Conservation (phyloP, 202 grass and related monocot genomes). For the Saccharum hybrid region DNA sequence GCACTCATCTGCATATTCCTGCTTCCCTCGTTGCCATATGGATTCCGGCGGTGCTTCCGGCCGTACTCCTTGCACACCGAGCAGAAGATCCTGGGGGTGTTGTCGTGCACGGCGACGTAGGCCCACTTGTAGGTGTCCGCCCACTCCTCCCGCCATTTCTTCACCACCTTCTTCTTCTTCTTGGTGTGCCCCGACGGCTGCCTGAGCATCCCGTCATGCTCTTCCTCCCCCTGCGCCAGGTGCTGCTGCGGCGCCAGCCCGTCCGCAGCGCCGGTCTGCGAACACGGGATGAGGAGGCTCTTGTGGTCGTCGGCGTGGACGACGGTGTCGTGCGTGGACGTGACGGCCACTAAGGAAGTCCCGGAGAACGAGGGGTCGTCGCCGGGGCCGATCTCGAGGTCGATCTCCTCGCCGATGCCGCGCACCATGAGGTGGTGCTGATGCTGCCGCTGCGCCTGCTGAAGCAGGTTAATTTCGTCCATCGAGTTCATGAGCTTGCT, state of each 20-base stretch:
- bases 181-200: slow-evolving; percentile 57
- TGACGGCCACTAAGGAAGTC: slow-evolving; percentile 59
- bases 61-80: slow-evolving; percentile 96
- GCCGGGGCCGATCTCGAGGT: slow-evolving; percentile 88
- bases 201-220: slow-evolving; percentile 56
- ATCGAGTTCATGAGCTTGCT: slow-evolving; percentile 66
- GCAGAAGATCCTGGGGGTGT: slow-evolving; percentile 90
- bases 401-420: slow-evolving; percentile 91
- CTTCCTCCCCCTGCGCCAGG: slow-evolving; percentile 46
- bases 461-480: slow-evolving; percentile 90
- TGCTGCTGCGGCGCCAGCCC: slow-evolving; percentile 26
- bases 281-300: slow-evolving; percentile 70
- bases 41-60: slow-evolving; percentile 93
- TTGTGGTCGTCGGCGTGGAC: slow-evolving; percentile 77
- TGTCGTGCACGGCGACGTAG: slow-evolving; percentile 80
- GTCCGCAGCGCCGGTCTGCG: slow-evolving; percentile 37
- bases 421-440: slow-evolving; percentile 89
- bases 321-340: slow-evolving; percentile 53
- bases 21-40: slow-evolving; percentile 98
- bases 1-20: slow-evolving; percentile 99
- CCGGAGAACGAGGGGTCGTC: slow-evolving; percentile 79
- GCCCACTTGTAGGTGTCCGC: slow-evolving; percentile 98
- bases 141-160: slow-evolving; percentile 99
- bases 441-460: slow-evolving; percentile 80
- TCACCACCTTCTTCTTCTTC: slow-evolving; percentile 99